Base-by-base conservation (phyloP, 768 basidiomycete genomes). In the Phaeolepiota aurea region DNA sequence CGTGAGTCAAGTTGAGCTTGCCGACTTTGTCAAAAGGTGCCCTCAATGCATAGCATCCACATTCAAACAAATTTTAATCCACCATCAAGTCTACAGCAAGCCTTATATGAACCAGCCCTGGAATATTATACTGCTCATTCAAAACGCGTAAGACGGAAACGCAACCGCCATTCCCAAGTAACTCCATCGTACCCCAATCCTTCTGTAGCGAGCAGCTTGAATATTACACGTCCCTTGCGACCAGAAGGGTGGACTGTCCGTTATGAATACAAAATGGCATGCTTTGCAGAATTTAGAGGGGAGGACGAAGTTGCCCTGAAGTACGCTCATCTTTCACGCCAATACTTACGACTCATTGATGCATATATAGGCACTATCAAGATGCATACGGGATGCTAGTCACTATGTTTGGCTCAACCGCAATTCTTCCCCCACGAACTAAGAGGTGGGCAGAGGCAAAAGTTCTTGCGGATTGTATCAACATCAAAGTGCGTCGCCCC, bases 381-480 rank as follows among this genome's bases (percentile, higher is more conserved):
- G 92, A 96, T 51, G 90, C 89, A 10, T 94, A 94, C 64, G 75
- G 75, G 23, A 82, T 75, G 38, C 66, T 97, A 3, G 69, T 80
- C 37, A 79, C 84, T 42, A 91, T 96, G 85, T 94, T 97, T 54
- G 79, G 82, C 2, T 90, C 89, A 4, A 85, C 84, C 1, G 79
- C 80, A 3, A 84, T 87, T 37, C 64, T 96, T 5, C 88, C 87
- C 1, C 91, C 92, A 3, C 77, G 94, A 5, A 97, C 92, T 1
- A 99, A 98, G 56, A 74, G 94, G 20, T 98, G 94, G 94, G 92
- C 93, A 12, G 96, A 99, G 59, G 94, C 94, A 2, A 96, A 93
- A 58, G 96, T 98, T 1, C 72, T 98, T 2, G 91, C 89, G 0
- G 96, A 99, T 55, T 87, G 89, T 48, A 82, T 97, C 46, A 87